Conservation (phyloP, 2,329 filamentous ascomycete species). For the Claviceps fusiformis region DNA sequence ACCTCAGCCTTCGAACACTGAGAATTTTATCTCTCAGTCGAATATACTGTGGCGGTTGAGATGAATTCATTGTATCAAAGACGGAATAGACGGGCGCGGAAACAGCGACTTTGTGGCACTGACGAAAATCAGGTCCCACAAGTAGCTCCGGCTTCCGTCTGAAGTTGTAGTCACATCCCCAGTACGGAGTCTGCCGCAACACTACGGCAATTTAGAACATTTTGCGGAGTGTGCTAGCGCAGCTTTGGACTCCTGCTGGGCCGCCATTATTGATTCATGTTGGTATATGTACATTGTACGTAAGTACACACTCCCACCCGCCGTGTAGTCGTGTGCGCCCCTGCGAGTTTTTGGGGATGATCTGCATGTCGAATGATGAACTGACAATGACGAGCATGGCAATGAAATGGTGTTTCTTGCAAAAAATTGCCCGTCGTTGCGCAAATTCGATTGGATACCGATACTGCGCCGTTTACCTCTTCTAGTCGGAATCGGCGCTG, state of each 20-base stretch:
- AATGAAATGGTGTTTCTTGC: constrained; percentile 7
- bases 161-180: not conserved
- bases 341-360: constrained; percentile 3
- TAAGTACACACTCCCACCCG: not conserved
- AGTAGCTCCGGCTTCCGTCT: constrained; percentile 1
- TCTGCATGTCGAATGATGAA: constrained; percentile 4
- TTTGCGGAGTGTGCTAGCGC: not conserved
- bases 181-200: not conserved
- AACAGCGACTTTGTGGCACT: not conserved
- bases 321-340: not conserved
- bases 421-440: not conserved
- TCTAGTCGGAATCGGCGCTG: not conserved
- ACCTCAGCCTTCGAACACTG: constrained; percentile 1
- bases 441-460: not conserved
- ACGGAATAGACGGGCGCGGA: not conserved
- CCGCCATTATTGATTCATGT: not conserved
- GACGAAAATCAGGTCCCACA: not conserved
- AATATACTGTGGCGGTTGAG: not conserved
- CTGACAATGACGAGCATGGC: constrained; percentile 1
- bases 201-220: not conserved
- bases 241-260: not conserved
- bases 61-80: not conserved
- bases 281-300: not conserved
- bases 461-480: not conserved
- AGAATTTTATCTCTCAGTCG: not conserved